These are phyloP conservation scores for Rugonectria rugulosa DNA, from an alignment of 2,329 filamentous ascomycete genomes.

Conservation along the genomic window DNA sequence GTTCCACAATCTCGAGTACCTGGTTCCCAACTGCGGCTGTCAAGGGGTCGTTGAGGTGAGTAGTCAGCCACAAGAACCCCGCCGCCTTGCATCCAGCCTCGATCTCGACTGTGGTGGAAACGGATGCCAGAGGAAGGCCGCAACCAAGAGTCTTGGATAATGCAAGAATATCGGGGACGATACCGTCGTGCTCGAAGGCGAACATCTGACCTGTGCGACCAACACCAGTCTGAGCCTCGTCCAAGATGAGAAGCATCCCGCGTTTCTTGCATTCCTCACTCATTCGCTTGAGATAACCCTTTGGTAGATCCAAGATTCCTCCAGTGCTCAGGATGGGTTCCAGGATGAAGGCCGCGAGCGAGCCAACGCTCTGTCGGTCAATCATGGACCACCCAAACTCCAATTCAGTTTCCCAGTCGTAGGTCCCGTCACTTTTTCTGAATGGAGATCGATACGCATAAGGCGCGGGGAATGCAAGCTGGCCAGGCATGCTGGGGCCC, in stretches of 20 bases:
- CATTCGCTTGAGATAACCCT: conserved; percentile 26
- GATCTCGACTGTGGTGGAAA: conserved; percentile 57
- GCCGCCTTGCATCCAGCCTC: conserved; percentile 53
- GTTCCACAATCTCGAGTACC: conserved; percentile 60
- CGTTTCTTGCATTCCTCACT: conserved; percentile 57
- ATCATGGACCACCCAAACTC: conserved; percentile 69
- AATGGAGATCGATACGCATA: conserved; percentile 70
- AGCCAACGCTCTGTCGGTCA: conserved; percentile 64
- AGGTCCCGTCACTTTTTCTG: conserved; percentile 62
- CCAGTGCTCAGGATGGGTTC: conserved; percentile 65
- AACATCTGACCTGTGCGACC: conserved; percentile 66
- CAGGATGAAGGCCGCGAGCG: conserved; percentile 67
- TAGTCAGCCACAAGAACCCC: conserved; percentile 59
- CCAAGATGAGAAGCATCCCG: conserved; percentile 65
- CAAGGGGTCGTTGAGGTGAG: conserved; percentile 62
- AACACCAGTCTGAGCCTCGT: conserved; percentile 67
- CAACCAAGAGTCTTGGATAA: conserved; percentile 62
- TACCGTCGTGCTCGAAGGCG: conserved; percentile 56
- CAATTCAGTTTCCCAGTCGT: conserved; percentile 72
- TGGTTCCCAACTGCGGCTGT: conserved; percentile 62
- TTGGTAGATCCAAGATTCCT: conserved; percentile 43
- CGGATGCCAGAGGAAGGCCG: conserved; percentile 58
- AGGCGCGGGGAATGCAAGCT: conserved; percentile 64
- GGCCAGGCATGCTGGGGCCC: conserved; percentile 60
- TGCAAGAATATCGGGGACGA: conserved; percentile 31